Evolutionary conservation across 1,139 yeast species (phyloP), one percentile per base, ranked within the genome.

Genomic region (Arxiozyma telluris): DNA sequence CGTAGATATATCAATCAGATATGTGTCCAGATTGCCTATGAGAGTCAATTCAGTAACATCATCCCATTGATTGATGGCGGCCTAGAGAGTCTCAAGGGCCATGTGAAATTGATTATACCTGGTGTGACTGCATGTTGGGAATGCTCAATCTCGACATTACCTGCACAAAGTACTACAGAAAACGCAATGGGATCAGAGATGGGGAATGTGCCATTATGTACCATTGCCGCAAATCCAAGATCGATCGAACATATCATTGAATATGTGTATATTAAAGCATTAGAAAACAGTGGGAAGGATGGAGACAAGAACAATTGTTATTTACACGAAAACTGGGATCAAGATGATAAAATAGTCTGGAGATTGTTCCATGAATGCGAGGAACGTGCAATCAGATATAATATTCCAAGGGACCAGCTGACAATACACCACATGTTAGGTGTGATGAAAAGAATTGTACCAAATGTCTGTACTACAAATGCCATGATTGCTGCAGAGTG

Each of bases 1-100:
- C 75, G 98, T 44, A 73, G 98, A 53, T 91, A 96, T 95, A 86
- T 91, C 58, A 93, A 91, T 68, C 83, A 88, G 20, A 82, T 83
- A 9, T 71, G 93, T 48, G 81, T 87, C 1, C 74, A 80, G 5
- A 63, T 88, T 64, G 87, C 86, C 7, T 82, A 78, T 56, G 67
- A 68, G 0, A 71, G 74, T 7, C 77, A 78, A 53, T 80, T 81
- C 41, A 79, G 78, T 49, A 70, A 75, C 1, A 71, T 87, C 39
- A 84, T 88, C 45, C 97, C 98, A 0, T 71, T 93, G 66, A 82
- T 93, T 39, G 98, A 93, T 66, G 98, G 98, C 1, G 98, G 98
- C 2, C 87, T 96, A 0, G 98, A 93, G 65, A 98, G 98, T 0
- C 86, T 93, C 64, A 79, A 88, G 59, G 98, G 98, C 4, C 97